Evolutionary conservation across 129 eudicot species (phyloP).

Genomic region (Silybum marianum): DNA sequence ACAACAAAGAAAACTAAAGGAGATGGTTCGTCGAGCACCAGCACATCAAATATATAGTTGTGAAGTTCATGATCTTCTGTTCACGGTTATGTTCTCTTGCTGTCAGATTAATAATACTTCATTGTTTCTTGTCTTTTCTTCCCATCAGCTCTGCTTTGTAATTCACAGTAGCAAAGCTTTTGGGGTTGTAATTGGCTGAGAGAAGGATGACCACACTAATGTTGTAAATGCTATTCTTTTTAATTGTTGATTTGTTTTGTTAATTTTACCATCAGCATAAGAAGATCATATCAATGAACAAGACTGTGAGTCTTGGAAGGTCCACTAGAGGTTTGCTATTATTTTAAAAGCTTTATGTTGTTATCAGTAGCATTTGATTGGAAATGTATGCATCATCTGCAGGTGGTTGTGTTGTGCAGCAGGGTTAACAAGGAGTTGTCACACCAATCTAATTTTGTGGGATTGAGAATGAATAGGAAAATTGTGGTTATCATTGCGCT

Average conservation of each 20-base stretch:
- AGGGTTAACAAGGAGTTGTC: conserved; percentile 63
- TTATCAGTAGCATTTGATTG: neutral
- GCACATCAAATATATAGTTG: too few relatives aligned
- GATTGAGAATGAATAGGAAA: conserved; percentile 67
- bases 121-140: neutral
- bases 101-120: neutral
- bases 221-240: conserved; percentile 12
- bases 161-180: conserved; percentile 68
- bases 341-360: neutral
- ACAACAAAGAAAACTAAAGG: conserved; percentile 49
- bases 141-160: conserved; percentile 1
- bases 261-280: neutral
- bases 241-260: neutral
- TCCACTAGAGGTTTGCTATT: conserved; percentile 62
- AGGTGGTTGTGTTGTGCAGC: conserved; percentile 45
- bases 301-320: conserved; percentile 75
- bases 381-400: neutral
- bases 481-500: conserved; percentile 62
- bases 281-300: conserved; percentile 47
- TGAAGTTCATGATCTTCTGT: conserved; percentile 44
- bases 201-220: conserved; percentile 68
- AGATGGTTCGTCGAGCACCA: too few relatives aligned
- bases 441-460: conserved; percentile 62
- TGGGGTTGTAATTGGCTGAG: conserved; percentile 70
- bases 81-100: conserved; percentile 57